These are phyloP conservation scores for Furcasterigmium sp. DNA, from an alignment of 2,329 filamentous ascomycete genomes.

Conservation along the genomic window DNA sequence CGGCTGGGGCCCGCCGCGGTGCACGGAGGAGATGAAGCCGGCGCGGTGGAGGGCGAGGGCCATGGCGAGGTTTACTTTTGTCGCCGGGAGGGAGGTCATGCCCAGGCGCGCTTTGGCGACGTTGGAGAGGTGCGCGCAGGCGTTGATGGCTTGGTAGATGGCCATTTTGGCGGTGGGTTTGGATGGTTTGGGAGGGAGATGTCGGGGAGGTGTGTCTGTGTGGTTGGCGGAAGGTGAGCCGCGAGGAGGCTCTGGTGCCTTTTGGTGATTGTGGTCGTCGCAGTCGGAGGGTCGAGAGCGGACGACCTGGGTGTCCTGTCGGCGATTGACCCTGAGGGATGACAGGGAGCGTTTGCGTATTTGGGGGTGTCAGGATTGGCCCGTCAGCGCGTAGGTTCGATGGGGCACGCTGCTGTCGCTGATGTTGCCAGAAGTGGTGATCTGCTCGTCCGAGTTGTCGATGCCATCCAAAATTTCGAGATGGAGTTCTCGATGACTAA, in stretches of 20 bases:
- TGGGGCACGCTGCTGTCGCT: no score
- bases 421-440: no score
- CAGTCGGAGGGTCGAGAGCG: not conserved
- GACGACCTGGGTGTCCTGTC: not conserved
- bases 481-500: not conserved
- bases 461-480: slow-evolving; percentile 2
- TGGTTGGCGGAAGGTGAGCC: not conserved
- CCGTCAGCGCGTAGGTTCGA: no score
- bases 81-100: slow-evolving; percentile 76
- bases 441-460: not conserved
- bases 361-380: no score
- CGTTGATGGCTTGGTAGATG: slow-evolving; percentile 68
- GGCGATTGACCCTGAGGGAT: not conserved
- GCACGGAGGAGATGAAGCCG: slow-evolving; percentile 76
- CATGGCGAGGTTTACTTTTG: slow-evolving; percentile 73
- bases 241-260: not conserved
- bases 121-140: slow-evolving; percentile 91
- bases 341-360: no score
- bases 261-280: not conserved
- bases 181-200: not conserved
- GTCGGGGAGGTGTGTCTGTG: no score
- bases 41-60: slow-evolving; percentile 73
- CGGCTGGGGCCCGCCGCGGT: slow-evolving; percentile 58
- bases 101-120: slow-evolving; percentile 77
- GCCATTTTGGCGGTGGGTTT: slow-evolving; percentile 7